These are phyloP conservation scores for Syzygium aqueum DNA, from an alignment of 345 rosid species.

Conservation along the genomic window DNA sequence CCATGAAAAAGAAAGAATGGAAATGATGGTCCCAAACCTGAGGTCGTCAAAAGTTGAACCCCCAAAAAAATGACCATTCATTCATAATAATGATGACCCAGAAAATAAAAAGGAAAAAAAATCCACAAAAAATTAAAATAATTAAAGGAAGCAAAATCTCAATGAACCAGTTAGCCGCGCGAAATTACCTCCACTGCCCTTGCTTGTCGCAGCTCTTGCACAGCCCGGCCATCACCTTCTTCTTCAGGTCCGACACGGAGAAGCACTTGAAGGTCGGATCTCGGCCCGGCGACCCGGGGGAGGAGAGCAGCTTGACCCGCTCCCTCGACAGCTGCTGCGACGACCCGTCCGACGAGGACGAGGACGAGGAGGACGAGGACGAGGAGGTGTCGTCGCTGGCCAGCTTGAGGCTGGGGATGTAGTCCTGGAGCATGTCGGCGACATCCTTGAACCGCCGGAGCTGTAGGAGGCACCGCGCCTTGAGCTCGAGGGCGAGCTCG, in stretches of 20 bases:
- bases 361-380: slow-evolving; percentile 35
- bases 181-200: slow-evolving; percentile 46
- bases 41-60: not conserved
- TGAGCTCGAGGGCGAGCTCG: slow-evolving; percentile 67
- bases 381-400: slow-evolving; percentile 39
- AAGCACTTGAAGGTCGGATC: slow-evolving; percentile 34
- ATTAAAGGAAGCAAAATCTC: not conserved
- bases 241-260: slow-evolving; percentile 27
- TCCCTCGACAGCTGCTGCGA: slow-evolving; percentile 41
- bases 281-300: not conserved
- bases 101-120: not conserved
- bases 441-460: slow-evolving; percentile 69
- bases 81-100: not conserved
- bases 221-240: slow-evolving; percentile 39
- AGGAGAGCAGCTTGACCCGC: slow-evolving; percentile 46
- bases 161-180: not conserved
- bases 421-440: slow-evolving; percentile 82
- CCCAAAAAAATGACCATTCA: not conserved
- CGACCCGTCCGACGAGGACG: slow-evolving; percentile 25
- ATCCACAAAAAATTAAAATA: not conserved
- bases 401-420: slow-evolving; percentile 61
- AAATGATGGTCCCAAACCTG: not conserved
- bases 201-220: slow-evolving; percentile 40
- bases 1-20: not conserved
- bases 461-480: slow-evolving; percentile 61